These are phyloP conservation scores for Didymella segeticola DNA, from an alignment of 2,329 filamentous ascomycete species.

Conservation along the genomic window DNA sequence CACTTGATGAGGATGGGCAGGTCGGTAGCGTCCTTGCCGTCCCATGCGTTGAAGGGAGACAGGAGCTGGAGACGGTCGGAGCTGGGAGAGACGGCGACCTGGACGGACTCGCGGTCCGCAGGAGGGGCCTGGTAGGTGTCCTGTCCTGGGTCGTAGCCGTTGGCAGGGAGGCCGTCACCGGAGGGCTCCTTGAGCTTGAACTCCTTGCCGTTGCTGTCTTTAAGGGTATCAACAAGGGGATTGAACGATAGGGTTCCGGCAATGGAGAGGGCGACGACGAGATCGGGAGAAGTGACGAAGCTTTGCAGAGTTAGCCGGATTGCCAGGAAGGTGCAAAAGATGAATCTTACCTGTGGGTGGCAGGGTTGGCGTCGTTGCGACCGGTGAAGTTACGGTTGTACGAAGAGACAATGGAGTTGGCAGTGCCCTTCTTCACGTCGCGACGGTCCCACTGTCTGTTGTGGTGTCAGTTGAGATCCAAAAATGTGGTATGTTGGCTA, in stretches of 20 bases:
- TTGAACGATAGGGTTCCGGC: constrained; percentile 92
- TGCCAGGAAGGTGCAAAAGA: too few relatives aligned
- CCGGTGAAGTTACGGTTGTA: constrained; percentile 99
- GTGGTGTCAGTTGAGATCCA: neutral
- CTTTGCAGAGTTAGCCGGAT: constrained; percentile 53
- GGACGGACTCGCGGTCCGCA: constrained; percentile 73
- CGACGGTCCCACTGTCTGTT: constrained; percentile 83
- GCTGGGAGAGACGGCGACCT: constrained; percentile 82
- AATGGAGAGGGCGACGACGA: constrained; percentile 85
- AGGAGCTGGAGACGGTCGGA: constrained; percentile 96
- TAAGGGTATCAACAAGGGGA: constrained; percentile 84
- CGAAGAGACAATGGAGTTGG: constrained; percentile 97
- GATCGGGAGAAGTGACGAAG: constrained; percentile 88
- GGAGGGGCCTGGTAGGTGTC: constrained; percentile 98
- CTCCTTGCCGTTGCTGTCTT: constrained; percentile 95
- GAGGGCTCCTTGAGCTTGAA: constrained; percentile 84
- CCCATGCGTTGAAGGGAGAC: constrained; percentile 83
- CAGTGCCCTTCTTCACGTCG: constrained; percentile 92
- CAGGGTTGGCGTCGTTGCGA: constrained; percentile 92
- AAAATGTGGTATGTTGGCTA: constrained; percentile 5
- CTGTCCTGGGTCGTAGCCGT: constrained; percentile 87
- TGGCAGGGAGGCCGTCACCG: constrained; percentile 78
- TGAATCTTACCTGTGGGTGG: too few relatives aligned
- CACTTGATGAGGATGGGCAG: constrained; percentile 96
- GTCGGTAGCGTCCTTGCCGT: constrained; percentile 85